Base-by-base conservation (phyloP, 345 rosid genomes). In the Populus deltoides region DNA sequence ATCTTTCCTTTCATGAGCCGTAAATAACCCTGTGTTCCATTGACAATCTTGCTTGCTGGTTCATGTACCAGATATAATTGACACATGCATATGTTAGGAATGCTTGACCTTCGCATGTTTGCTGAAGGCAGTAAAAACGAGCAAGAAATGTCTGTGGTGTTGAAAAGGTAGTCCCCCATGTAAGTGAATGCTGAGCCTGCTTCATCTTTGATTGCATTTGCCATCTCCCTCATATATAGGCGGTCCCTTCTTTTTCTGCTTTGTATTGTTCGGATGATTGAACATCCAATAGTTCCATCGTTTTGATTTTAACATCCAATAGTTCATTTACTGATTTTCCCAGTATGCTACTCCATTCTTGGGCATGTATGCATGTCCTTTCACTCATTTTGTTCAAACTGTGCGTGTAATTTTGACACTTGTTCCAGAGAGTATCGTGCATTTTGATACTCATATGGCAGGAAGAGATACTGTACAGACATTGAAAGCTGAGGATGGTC, bases 81-180 rank as follows among this genome's bases (percentile, higher is more conserved):
- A 96, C 86, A 89, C 0, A 93, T 67, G 93, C 99, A 1, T 96
- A 93, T 67, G 97, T 93, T 45, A 70, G 94, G 97, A 75, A 89
- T 92, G 93, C 94, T 96, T 0, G 99, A 96, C 77, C 97, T 96
- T 66, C 91, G 98, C 82, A 96, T 96, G 99, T 96, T 92, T 83
- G 99, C 98, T 53, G 97, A 93, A 89, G 99, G 98, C 63, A 93
- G 93, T 81, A 93, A 87, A 89, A 93, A 96, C 71, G 97, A 93
- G 89, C 99, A 91, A 87, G 97, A 93, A 79, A 92, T 96, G 68
- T 88, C 90, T 73, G 97, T 59, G 94, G 97, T 67, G 71, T 66
- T 59, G 99, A 97, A 55, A 93, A 96, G 97, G 97, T 91, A 7
- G 6, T 25, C 66, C 70, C 35, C 57, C 29, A n/a, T 29, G 74